These are phyloP conservation scores for Pseudocercospora ulei DNA, from an alignment of 2,329 filamentous ascomycete species.

Conservation along the genomic window DNA sequence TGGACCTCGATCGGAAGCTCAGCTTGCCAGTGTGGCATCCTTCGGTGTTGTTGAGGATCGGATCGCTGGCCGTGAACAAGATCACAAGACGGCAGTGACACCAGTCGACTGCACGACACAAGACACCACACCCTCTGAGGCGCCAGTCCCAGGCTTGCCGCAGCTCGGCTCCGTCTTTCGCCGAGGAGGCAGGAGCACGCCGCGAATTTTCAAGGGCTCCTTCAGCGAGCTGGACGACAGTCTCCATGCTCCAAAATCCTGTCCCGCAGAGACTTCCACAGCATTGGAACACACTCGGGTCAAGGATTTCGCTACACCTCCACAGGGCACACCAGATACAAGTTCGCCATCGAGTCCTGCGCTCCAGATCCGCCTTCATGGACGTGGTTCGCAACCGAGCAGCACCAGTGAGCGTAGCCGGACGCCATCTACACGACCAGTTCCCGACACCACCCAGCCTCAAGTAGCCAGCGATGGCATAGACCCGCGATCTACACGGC, in stretches of 20 bases:
- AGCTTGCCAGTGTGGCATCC: constrained; percentile 7
- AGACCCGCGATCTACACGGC: constrained; percentile 1
- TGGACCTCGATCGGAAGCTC: neutral
- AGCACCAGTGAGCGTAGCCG: neutral
- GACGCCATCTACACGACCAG: constrained; percentile 20
- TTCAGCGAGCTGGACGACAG: constrained; percentile 23
- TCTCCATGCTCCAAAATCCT: constrained; percentile 17
- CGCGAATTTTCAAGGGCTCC: constrained; percentile 27
- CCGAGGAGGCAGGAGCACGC: constrained; percentile 14
- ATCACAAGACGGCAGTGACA: constrained; percentile 15
- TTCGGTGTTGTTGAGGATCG: constrained; percentile 23
- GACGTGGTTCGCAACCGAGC: neutral
- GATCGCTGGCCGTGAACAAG: constrained; percentile 16
- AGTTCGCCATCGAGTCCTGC: constrained; percentile 19
- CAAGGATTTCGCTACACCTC: constrained; percentile 14
- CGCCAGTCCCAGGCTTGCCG: constrained; percentile 3
- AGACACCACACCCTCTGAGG: neutral
- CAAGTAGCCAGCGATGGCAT: constrained; percentile 10
- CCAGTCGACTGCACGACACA: constrained; percentile 15
- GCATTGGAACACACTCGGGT: constrained; percentile 3
- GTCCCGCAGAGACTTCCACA: constrained; percentile 8
- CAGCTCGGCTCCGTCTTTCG: constrained; percentile 14
- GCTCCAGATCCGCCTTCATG: constrained; percentile 7
- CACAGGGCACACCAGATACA: constrained; percentile 7
- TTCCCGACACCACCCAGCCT: constrained; percentile 18